phyloP scores from a whole-genome alignment of 2,329 filamentous ascomycete genomes.

The Colletotrichum liaoningense region DNA sequence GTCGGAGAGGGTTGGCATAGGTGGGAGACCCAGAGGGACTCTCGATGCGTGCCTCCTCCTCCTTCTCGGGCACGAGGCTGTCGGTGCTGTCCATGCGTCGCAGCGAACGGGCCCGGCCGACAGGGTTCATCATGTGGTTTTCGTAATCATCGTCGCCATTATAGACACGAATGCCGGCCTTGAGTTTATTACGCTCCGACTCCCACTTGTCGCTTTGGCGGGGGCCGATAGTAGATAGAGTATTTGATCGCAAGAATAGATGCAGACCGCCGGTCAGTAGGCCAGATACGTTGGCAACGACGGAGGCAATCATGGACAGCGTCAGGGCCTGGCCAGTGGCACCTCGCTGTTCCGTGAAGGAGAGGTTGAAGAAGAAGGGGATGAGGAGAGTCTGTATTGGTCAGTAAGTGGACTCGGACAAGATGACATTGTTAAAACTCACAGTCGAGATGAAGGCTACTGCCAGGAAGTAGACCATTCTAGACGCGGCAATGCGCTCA shows the following conservation, averaged over 20 bases:
- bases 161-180: constrained; percentile 59
- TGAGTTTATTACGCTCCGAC: constrained; percentile 56
- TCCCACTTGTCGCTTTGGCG: constrained; percentile 55
- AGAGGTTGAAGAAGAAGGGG: constrained; percentile 72
- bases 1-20: constrained; percentile 44
- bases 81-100: constrained; percentile 49
- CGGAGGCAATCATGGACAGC: constrained; percentile 72
- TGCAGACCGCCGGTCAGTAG: constrained; percentile 74
- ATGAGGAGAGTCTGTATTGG: constrained; percentile 64
- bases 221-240: constrained; percentile 64
- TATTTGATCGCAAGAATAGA: constrained; percentile 74
- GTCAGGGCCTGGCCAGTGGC: constrained; percentile 55
- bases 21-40: constrained; percentile 39
- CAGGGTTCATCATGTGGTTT: constrained; percentile 49
- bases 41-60: constrained; percentile 44
- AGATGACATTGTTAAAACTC: constrained; percentile 42
- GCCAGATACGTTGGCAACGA: constrained; percentile 74
- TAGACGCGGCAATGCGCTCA: constrained; percentile 72
- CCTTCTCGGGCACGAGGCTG: constrained; percentile 47
- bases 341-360: constrained; percentile 53
- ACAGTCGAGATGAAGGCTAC: constrained; percentile 69
- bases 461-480: constrained; percentile 76
- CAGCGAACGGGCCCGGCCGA: constrained; percentile 43
- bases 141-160: constrained; percentile 42
- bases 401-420: too few relatives aligned